Conservation (phyloP, 1,284 basidiomycete species). For the Puccinia horiana region DNA sequence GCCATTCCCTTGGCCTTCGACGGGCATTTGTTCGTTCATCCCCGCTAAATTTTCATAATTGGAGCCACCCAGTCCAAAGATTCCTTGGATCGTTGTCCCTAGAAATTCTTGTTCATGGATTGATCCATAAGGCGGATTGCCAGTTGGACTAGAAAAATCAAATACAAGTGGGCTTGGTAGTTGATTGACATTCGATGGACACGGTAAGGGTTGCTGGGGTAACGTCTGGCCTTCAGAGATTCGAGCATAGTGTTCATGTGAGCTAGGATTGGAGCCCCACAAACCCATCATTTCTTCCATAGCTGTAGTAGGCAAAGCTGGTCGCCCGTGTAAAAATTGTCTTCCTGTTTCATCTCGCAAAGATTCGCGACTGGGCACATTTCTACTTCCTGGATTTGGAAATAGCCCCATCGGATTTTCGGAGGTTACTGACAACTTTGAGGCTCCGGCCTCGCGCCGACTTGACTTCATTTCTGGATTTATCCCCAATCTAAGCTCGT, state of each 20-base stretch:
- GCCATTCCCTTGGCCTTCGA: neutral
- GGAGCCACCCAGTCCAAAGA: conserved; percentile 11
- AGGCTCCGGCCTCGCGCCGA: neutral
- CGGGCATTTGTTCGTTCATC: neutral
- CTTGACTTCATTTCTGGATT: neutral
- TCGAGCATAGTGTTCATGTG: neutral
- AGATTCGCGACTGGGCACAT: neutral
- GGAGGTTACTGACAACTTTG: neutral
- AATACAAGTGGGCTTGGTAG: conserved; percentile 5
- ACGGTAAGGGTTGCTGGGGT: neutral
- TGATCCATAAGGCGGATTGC: conserved; percentile 4
- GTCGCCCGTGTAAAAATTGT: neutral
- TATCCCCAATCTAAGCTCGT: neutral
- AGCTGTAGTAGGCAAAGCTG: neutral
- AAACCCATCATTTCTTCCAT: conserved; percentile 16
- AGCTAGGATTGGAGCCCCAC: neutral
- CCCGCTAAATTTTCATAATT: neutral
- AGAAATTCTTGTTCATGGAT: neutral
- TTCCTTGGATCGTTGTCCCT: conserved; percentile 6
- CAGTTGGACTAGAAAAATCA: conserved; percentile 11
- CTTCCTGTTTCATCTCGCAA: neutral
- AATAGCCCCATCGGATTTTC: neutral
- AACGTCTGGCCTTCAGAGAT: neutral
- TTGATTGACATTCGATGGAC: conserved; percentile 4
- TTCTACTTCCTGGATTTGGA: neutral